Evolutionary conservation across 2,329 filamentous ascomycete species (phyloP), one percentile per base, ranked within the genome.

Genomic region (Xylaria sp.): DNA sequence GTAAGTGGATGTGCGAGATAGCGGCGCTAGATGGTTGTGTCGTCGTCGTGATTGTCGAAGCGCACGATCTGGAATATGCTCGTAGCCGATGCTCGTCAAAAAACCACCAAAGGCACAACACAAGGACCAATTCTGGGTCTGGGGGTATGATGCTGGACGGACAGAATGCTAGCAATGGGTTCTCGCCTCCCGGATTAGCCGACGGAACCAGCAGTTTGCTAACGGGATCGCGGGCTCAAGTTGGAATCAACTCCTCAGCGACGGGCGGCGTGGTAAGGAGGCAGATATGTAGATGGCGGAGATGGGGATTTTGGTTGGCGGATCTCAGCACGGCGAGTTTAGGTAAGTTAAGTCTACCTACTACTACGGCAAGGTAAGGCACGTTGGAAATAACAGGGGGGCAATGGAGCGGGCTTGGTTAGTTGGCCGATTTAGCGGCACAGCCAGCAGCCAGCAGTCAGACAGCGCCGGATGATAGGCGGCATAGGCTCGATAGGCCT

Each of bases 11-110:
- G 63, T 65, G 4, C 65, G 65, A 47, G 61, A 63, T 64, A 57
- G 59, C 63, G 68, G 67, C 65, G 65, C 64, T 60, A 60, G 64
- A 19, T 67, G 57, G 66, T 62, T 67, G 67, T 31, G 28, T 31
- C 28, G 28, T 31, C 28, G 4, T 31, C 28, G 28, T 31, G 5
- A 9, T 67, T 65, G 71, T 69, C 53, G 33, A 58, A 54, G 55
- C 61, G 63, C 60, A 59, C 50, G 37, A 25, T 47, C 21, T 17
- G 25, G 25, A 23, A 23, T 46, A 15, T 47, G 45, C n/a, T 28
- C 25, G 45, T 31, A 4, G 45, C 9, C 31, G 38, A 31, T 46
- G 17, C 12, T 28, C 46, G 51, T 51, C 37, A 25, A 38, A 25
- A 5, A 5, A 47, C 14, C 15, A 31, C 28, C 4, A 31, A 31